Evolutionary conservation across 208 protist genomes (phyloP).

Genomic region (Acanthamoeba royreba): DNA sequence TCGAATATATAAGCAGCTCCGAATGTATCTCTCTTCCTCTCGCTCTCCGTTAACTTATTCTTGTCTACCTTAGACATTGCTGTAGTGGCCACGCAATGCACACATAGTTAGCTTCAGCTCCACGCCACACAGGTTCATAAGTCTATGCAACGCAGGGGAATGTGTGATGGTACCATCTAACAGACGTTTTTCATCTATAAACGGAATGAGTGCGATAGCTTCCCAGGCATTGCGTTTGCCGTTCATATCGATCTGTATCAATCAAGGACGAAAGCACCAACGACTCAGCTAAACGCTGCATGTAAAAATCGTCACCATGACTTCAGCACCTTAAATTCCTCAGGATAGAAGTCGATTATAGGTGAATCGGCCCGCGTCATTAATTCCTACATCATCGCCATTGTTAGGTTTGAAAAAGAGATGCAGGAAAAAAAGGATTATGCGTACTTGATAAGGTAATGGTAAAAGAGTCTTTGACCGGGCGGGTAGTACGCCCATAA

Average conservation of each 20-base stretch:
- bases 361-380: constrained; percentile 82
- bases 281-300: constrained; percentile 70
- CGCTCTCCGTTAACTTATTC: not conserved
- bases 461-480: constrained; percentile 28
- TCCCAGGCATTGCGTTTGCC: constrained; percentile 54
- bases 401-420: constrained; percentile 15
- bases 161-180: not conserved
- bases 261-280: not conserved
- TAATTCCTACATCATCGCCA: constrained; percentile 67
- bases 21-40: not conserved
- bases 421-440: constrained; percentile 91
- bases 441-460: constrained; percentile 90
- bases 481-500: constrained; percentile 50
- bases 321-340: constrained; percentile 90
- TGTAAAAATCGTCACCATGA: constrained; percentile 50
- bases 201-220: constrained; percentile 62
- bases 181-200: constrained; percentile 59
- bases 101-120: not conserved
- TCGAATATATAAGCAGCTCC: not conserved
- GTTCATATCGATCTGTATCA: constrained; percentile 61
- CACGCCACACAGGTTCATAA: not conserved
- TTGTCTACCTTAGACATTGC: not conserved
- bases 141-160: not conserved
- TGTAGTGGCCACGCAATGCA: not conserved
- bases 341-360: constrained; percentile 97